phyloP scores from a whole-genome alignment of 495 filamentous ascomycete species.

The Cercophora newfieldiana region DNA sequence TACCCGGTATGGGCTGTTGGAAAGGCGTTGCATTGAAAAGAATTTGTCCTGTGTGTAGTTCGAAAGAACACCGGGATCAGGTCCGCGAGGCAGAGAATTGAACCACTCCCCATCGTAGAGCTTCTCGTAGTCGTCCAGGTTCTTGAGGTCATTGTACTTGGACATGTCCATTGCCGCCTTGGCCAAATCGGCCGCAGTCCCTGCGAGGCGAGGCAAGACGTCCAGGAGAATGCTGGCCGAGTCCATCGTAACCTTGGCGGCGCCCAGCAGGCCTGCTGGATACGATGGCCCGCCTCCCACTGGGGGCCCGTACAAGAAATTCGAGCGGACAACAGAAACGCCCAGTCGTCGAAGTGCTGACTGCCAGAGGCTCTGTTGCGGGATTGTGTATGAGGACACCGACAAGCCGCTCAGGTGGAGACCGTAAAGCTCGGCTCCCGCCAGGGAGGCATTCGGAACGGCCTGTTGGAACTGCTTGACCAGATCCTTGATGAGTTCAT shows the following conservation, averaged over 20 bases:
- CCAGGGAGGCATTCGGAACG: not conserved
- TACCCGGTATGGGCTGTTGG: not conserved
- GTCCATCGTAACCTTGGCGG: not conserved
- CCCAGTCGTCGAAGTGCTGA: not conserved
- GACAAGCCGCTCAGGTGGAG: not conserved
- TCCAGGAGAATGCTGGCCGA: not conserved
- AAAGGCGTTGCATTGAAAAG: not conserved
- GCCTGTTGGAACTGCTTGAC: not conserved
- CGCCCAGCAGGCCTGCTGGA: not conserved
- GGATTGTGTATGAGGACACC: not conserved
- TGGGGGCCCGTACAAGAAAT: not conserved
- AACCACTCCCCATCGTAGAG: not conserved
- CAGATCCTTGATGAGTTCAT: not conserved
- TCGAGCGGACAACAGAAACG: not conserved
- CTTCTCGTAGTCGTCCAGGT: not conserved
- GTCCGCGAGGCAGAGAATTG: not conserved
- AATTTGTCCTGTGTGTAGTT: not conserved
- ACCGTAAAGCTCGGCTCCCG: not conserved
- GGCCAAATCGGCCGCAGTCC: not conserved
- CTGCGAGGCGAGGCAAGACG: not conserved
- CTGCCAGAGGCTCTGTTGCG: not conserved
- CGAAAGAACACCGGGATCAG: not conserved
- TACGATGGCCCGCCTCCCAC: not conserved
- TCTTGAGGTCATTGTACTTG: not conserved
- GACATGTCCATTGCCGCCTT: not conserved